Evolutionary conservation across 768 basidiomycete genomes (phyloP).

Genomic region (Cyathus striatus): DNA sequence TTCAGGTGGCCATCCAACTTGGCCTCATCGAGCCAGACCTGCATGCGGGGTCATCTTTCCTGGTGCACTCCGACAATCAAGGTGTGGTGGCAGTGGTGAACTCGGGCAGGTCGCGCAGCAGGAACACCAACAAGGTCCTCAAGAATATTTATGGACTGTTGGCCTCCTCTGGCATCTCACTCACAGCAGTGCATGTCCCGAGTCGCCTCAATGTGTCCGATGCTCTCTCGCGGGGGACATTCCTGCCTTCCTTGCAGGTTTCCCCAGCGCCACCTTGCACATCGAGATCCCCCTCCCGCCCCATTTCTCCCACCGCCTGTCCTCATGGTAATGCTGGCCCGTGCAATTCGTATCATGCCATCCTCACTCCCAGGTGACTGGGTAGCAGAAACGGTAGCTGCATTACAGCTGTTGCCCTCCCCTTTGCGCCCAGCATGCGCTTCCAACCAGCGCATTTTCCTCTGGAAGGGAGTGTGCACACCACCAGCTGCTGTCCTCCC

Average conservation of each 20-base stretch:
- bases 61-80: slow-evolving; percentile 27
- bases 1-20: slow-evolving; percentile 7
- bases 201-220: neutral
- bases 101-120: slow-evolving; percentile 20
- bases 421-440: neutral
- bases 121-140: neutral
- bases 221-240: neutral
- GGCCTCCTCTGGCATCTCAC: neutral
- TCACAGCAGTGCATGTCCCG: neutral
- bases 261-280: neutral
- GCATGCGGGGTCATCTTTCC: slow-evolving; percentile 6
- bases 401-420: neutral
- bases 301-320: neutral
- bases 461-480: neutral
- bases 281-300: neutral
- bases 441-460: neutral
- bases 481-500: neutral
- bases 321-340: neutral
- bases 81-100: slow-evolving; percentile 23
- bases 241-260: neutral
- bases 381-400: no score
- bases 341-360: neutral
- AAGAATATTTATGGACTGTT: neutral
- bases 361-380: neutral
- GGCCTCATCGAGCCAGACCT: no score